Evolutionary conservation across 2,329 filamentous ascomycete species (phyloP).

Genomic region (Penicillium fuscoglaucum): DNA sequence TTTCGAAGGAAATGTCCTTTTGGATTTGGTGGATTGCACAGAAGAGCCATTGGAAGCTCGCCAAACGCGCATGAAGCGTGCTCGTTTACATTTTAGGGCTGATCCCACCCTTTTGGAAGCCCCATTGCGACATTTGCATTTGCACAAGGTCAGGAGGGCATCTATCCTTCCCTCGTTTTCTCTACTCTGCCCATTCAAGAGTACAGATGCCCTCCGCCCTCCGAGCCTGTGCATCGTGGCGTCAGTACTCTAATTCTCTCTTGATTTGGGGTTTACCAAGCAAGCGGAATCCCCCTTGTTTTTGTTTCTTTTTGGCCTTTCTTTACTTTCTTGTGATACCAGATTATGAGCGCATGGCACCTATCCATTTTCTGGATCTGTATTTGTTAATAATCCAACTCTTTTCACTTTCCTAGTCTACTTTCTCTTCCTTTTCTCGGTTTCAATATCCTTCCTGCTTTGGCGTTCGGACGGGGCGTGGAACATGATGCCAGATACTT

Average conservation of each 20-base stretch:
- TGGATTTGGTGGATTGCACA: conserved; percentile 6
- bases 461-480: neutral
- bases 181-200: conserved; percentile 7
- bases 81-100: neutral
- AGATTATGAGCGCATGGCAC: conserved; percentile 34
- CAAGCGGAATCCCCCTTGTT: conserved; percentile 12
- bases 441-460: neutral
- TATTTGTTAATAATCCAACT: conserved; percentile 31
- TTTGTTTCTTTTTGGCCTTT: conserved; percentile 5
- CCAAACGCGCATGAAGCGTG: neutral
- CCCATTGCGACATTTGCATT: conserved; percentile 10
- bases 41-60: neutral
- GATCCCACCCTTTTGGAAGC: neutral
- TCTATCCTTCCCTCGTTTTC: conserved; percentile 13
- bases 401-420: conserved; percentile 6
- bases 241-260: conserved; percentile 27
- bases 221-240: conserved; percentile 28
- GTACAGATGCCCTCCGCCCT: conserved; percentile 20
- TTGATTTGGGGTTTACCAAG: conserved; percentile 2
- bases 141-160: conserved; percentile 7
- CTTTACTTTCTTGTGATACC: conserved; percentile 30
- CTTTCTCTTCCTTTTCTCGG: neutral
- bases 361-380: conserved; percentile 31
- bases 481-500: neutral
- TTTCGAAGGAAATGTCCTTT: neutral